phyloP scores from a whole-genome alignment of 1,139 yeast genomes.

The Saccharomyces pastorianus region DNA sequence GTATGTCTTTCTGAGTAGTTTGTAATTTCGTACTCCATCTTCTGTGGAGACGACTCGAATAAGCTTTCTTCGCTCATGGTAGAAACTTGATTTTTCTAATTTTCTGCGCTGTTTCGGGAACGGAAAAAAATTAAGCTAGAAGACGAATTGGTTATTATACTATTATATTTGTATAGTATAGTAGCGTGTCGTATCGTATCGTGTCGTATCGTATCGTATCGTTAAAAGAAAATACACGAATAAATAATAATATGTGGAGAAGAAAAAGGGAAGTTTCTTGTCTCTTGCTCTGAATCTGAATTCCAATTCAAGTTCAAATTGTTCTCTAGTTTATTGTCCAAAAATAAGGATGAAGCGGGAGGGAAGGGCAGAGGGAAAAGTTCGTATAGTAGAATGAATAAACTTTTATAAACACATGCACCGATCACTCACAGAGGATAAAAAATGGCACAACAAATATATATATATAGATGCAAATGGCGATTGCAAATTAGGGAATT shows the following conservation, averaged over 20 bases:
- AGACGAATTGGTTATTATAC: not conserved
- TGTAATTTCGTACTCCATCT: conserved; percentile 26
- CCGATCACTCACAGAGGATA: not conserved
- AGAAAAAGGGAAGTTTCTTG: not conserved
- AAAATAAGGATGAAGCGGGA: not conserved
- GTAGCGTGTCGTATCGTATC: not conserved
- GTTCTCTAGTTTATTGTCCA: not conserved
- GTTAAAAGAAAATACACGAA: not conserved
- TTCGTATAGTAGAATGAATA: not conserved
- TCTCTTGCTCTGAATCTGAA: not conserved
- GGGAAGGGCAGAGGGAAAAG: not conserved
- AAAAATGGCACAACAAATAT: not conserved
- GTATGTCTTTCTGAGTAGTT: conserved; percentile 16
- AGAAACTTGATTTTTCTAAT: not conserved
- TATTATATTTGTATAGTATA: not conserved
- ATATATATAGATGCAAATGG: not conserved
- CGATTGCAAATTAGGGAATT: not conserved
- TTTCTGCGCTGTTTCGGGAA: not conserved
- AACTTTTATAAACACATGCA: not conserved
- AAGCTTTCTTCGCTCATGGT: conserved; percentile 36
- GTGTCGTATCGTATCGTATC: not conserved
- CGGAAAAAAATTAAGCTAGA: not conserved
- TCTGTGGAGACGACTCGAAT: conserved; percentile 29
- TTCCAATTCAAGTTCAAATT: not conserved
- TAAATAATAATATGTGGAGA: not conserved